These are phyloP conservation scores for Fusarium algeriense DNA, from an alignment of 2,329 filamentous ascomycete species.

Conservation along the genomic window DNA sequence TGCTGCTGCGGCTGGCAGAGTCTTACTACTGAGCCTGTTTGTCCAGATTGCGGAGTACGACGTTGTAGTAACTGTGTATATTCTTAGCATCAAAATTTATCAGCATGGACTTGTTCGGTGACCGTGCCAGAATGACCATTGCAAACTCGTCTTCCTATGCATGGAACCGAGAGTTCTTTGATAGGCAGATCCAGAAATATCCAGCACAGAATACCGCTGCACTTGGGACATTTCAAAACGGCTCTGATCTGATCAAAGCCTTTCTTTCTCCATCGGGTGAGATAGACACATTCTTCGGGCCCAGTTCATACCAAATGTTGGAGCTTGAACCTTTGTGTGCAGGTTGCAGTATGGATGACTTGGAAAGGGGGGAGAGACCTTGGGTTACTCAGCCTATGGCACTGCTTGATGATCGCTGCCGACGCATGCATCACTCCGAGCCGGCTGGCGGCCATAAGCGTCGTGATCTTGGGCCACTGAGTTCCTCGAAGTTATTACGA, in stretches of 20 bases:
- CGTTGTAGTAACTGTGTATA: accelerated
- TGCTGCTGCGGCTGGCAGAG: background rate
- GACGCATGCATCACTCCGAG: background rate
- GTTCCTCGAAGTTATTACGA: background rate
- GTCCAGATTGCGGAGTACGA: accelerated
- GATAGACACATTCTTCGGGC: background rate
- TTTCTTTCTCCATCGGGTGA: background rate
- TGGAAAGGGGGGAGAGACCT: background rate
- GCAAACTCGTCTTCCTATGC: background rate
- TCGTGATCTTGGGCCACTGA: background rate
- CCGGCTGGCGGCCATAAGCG: background rate
- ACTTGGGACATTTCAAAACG: accelerated
- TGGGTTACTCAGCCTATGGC: background rate
- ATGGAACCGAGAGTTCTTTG: background rate
- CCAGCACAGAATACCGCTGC: background rate
- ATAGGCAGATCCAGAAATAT: background rate
- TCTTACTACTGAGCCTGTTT: accelerated
- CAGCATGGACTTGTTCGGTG: accelerated
- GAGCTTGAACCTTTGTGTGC: background rate
- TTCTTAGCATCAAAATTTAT: accelerated
- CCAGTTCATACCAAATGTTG: background rate
- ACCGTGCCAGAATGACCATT: accelerated
- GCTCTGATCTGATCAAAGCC: background rate
- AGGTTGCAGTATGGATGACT: background rate
- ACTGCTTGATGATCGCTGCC: conserved; percentile 1